Evolutionary conservation across 192 early-diverging fungal genomes (phyloP).

Genomic region (Diversispora epigaea): DNA sequence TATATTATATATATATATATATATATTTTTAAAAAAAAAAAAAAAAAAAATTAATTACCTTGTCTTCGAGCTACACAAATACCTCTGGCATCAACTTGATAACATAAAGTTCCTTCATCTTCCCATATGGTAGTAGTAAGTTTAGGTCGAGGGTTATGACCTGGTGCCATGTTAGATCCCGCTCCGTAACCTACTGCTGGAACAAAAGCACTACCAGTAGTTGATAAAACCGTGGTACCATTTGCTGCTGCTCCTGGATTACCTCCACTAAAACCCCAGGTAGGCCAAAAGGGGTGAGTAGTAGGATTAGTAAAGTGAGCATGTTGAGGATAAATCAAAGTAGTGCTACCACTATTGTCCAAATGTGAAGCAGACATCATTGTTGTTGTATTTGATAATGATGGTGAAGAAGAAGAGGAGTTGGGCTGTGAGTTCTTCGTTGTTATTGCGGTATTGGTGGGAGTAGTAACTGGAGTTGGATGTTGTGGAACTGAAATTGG

Average conservation of each 20-base stretch:
- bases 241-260: background rate
- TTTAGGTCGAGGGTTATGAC: constrained; percentile 42
- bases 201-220: constrained; percentile 23
- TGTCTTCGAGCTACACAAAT: constrained; percentile 76
- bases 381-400: background rate
- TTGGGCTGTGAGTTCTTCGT: constrained; percentile 7
- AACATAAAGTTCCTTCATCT: constrained; percentile 77
- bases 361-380: constrained; percentile 32
- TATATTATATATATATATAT: too few species aligned
- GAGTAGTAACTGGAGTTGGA: constrained; percentile 29
- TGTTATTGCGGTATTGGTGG: constrained; percentile 13
- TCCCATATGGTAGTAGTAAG: constrained; percentile 80
- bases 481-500: constrained; percentile 27
- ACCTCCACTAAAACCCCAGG: constrained; percentile 1
- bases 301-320: constrained; percentile 21
- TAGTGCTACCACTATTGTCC: constrained; percentile 19
- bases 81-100: constrained; percentile 78
- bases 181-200: constrained; percentile 24
- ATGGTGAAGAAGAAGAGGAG: too few species aligned
- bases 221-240: background rate
- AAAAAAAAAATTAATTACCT: constrained; percentile 39
- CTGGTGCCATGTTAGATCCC: background rate
- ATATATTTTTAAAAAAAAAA: constrained; percentile 5
- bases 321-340: constrained; percentile 26
- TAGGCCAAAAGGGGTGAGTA: constrained; percentile 5